phyloP scores from a whole-genome alignment of 495 filamentous ascomycete genomes.

The Niebla homalea region DNA sequence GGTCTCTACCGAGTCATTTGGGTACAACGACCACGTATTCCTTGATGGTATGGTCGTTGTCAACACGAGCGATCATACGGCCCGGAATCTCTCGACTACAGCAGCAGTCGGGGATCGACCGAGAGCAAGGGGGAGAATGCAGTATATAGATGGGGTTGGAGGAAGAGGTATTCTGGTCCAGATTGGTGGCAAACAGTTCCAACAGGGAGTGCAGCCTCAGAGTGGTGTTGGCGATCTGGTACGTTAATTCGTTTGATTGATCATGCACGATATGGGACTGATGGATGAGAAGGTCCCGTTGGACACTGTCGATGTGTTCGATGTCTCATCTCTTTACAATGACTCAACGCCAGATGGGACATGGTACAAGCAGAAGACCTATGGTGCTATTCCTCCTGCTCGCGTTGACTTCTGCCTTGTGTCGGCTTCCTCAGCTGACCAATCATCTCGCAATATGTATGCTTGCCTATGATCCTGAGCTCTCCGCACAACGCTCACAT shows the following conservation, averaged over 20 bases:
- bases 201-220: conserved; percentile 5
- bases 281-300: conserved; percentile 17
- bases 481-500: neutral
- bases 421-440: conserved; percentile 19
- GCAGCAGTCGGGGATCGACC: conserved; percentile 17
- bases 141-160: conserved; percentile 23
- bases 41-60: conserved; percentile 28
- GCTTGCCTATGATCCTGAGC: conserved; percentile 13
- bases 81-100: conserved; percentile 25
- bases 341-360: conserved; percentile 12
- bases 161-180: conserved; percentile 24
- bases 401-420: conserved; percentile 26
- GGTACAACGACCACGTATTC: conserved; percentile 9
- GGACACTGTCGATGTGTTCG: conserved; percentile 24
- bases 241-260: neutral
- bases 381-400: conserved; percentile 19
- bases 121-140: conserved; percentile 20
- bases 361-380: conserved; percentile 26
- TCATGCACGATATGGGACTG: neutral
- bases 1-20: conserved; percentile 9
- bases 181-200: conserved; percentile 25
- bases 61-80: conserved; percentile 21
- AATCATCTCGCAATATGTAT: conserved; percentile 24
- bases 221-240: conserved; percentile 12
- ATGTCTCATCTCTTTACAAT: conserved; percentile 23